Evolutionary conservation across 495 filamentous ascomycete genomes (phyloP).

Genomic region (Penicillium desertorum): DNA sequence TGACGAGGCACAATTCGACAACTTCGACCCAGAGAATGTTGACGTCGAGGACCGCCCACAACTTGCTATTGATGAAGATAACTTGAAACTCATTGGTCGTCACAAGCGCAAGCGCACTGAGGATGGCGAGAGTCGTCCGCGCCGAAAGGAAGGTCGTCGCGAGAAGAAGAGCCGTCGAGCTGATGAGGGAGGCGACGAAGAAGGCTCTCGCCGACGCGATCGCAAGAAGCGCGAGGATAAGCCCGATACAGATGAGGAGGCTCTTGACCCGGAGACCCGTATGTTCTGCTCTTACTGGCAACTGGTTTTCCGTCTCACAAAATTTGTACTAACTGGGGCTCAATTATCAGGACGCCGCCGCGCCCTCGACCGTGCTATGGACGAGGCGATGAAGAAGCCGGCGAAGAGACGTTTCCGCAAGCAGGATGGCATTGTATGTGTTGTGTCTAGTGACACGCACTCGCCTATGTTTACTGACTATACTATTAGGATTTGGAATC

Average conservation of each 20-base stretch:
- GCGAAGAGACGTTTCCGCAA: slow-evolving; percentile 71
- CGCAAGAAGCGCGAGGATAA: slow-evolving; percentile 51
- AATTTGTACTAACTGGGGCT: slow-evolving; percentile 11
- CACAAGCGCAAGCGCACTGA: slow-evolving; percentile 81
- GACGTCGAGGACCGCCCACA: slow-evolving; percentile 72
- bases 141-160: slow-evolving; percentile 72
- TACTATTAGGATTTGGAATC: slow-evolving; percentile 76
- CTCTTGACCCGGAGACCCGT: slow-evolving; percentile 55
- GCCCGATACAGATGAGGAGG: slow-evolving; percentile 63
- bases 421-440: slow-evolving; percentile 83
- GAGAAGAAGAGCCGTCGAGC: slow-evolving; percentile 72
- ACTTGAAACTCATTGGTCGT: slow-evolving; percentile 68
- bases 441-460: not conserved
- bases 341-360: slow-evolving; percentile 58
- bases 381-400: slow-evolving; percentile 81
- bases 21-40: slow-evolving; percentile 79
- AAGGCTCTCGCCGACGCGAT: slow-evolving; percentile 50
- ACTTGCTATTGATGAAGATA: slow-evolving; percentile 84
- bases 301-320: not conserved
- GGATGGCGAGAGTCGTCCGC: slow-evolving; percentile 54
- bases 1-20: slow-evolving; percentile 89
- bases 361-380: slow-evolving; percentile 81
- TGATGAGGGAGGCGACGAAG: slow-evolving; percentile 56
- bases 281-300: slow-evolving; percentile 18
- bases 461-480: slow-evolving; percentile 15